Evolutionary conservation across 805 yeast genomes (phyloP), one percentile per base, ranked within the genome.

Genomic region (Kuraishia cidri): DNA sequence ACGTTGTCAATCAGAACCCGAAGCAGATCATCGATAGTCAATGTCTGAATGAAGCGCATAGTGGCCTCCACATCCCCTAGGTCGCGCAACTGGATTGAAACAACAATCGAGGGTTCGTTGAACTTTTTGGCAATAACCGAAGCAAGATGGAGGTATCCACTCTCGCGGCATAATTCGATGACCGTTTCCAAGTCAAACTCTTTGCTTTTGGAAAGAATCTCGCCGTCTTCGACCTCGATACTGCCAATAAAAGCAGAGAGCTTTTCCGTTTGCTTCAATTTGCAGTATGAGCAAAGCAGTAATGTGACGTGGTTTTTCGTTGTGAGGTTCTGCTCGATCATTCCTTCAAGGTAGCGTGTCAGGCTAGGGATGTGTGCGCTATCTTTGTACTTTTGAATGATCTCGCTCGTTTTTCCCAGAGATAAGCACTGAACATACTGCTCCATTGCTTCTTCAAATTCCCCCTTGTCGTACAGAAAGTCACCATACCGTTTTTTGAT

Each of bases 221-320:
- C 60, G 35, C 57, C 62, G 9, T 51, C 53, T 28, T 49, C 47
- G 12, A 50, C 37, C 11, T 44, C 55, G 21, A 71, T 45, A 2
- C 51, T 47, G 3, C 65, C 58, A 16, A 85, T 65, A 44, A 84
- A 86, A 4, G 50, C 42, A 24, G 66, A 65, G 18, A 90, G 59
- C 30, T 77, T 77, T 2, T 66, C 69, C 3, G 64, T 66, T 38
- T 68, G 68, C 38, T 79, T 82, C 44, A 85, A 56, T 47, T 87
- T 86, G 38, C 95, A 83, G 46, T 80, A 77, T 31, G 90, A 76
- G 38, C 90, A 80, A 17, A 88, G 54, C 26, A 88, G 60, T 17
- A 90, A 55, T 0, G 95, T 87, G 5, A 86, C 68, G 52, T 90
- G 97, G 47, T 87, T 94, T 20, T 73, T 65, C n/a, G 72, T 71